Evolutionary conservation across 108 stramenopile genomes (phyloP).

Genomic region (Aurantiochytrium sp.): DNA sequence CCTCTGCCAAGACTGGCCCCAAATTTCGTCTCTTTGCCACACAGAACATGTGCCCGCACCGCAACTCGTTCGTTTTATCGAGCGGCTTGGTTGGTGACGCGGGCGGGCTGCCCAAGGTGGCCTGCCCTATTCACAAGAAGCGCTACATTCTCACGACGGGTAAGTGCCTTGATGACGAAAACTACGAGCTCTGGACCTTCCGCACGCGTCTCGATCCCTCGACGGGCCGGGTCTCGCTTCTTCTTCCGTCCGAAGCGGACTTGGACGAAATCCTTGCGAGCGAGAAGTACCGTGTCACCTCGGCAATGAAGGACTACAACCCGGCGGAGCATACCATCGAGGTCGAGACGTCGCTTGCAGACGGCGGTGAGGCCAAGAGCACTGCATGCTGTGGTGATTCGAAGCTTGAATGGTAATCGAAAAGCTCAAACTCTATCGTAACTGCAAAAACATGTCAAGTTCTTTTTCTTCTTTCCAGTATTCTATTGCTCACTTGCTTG

Average conservation of each 20-base stretch:
- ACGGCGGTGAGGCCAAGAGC: background rate
- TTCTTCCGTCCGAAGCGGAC: slow-evolving; percentile 66
- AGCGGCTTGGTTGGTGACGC: slow-evolving; percentile 75
- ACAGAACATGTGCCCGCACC: slow-evolving; percentile 87
- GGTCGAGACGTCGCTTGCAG: background rate
- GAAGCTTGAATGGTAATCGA: background rate
- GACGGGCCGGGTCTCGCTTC: slow-evolving; percentile 63
- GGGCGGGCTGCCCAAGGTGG: slow-evolving; percentile 69
- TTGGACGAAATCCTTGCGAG: slow-evolving; percentile 77
- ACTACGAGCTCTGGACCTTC: slow-evolving; percentile 72
- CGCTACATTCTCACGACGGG: slow-evolving; percentile 66
- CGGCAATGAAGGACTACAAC: background rate
- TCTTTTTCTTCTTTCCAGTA: too few relatives aligned
- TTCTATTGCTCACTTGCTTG: too few relatives aligned
- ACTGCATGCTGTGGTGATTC: background rate
- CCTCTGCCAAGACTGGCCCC: slow-evolving; percentile 34
- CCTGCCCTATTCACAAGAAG: slow-evolving; percentile 88
- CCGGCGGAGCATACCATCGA: background rate
- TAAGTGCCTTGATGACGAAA: slow-evolving; percentile 58
- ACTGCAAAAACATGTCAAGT: too few relatives aligned
- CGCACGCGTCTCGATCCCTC: slow-evolving; percentile 59
- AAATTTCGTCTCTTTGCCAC: slow-evolving; percentile 63
- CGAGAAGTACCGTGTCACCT: slow-evolving; percentile 57
- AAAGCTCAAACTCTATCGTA: too few relatives aligned
- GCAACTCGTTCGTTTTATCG: slow-evolving; percentile 80